Evolutionary conservation across 1,284 basidiomycete species (phyloP), one percentile per base, ranked within the genome.

Genomic region (Rhodotorula sp.): DNA sequence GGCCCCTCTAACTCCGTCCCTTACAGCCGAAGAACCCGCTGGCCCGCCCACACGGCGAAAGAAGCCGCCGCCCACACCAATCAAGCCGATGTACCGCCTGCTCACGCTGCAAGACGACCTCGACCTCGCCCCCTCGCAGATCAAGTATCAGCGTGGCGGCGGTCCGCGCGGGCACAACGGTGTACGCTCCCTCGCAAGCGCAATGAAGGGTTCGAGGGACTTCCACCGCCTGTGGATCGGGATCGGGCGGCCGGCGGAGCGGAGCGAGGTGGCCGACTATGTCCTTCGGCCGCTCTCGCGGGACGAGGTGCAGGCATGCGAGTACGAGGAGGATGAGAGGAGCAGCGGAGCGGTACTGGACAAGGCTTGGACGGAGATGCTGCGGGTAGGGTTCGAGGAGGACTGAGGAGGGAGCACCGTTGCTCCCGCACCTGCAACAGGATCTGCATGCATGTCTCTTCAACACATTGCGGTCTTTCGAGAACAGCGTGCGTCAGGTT

Each of bases 71-170:
- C 46, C 54, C 3, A 37, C 60, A 2, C 53, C 50, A 1, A 34
- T 48, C 21, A 64, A 67, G 29, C 44, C 66, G 1, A 70, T 70
- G 50, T 59, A 53, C 39, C 67, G 67, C 48, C 58, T 75, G 64
- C 29, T 75, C 48, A 58, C 71, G 7, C 37, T 75, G 21, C 58
- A 57, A 22, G 74, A 76, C 59, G 69, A 73, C 59, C 67, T 76
- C 54, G 74, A 76, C 59, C 57, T 67, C 1, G 19, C 64, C 0
- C 64, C 72, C 5, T 59, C 46, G 1, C 13, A 8, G 22, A 15
- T 66, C 41, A 71, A 68, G 46, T 51, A 59, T 25, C 68, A 71
- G n/a, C 66, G 62, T 13, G 72, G 69, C 27, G 72, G 72, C 19
- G 65, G 65, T 0, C 63, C 64, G 1, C 57, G 51, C 13, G 72